These are phyloP conservation scores for Coniophora puteana DNA, from an alignment of 1,284 basidiomycete species.

Conservation along the genomic window DNA sequence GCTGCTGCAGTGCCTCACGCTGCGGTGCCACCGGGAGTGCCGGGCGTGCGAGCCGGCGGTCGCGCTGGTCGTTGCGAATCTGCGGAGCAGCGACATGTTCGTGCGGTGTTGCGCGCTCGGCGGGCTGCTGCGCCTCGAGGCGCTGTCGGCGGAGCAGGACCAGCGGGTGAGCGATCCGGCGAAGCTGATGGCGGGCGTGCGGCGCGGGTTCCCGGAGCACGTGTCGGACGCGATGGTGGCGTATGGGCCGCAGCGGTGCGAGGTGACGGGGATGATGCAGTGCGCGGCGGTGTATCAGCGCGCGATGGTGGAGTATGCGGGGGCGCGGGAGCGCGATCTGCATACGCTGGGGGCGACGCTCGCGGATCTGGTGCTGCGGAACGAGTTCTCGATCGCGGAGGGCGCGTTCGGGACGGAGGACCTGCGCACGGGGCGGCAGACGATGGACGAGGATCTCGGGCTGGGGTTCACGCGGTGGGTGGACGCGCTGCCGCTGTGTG, in stretches of 20 bases:
- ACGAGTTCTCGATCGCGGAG: slow-evolving; percentile 56
- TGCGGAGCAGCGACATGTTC: slow-evolving; percentile 50
- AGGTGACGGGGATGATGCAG: slow-evolving; percentile 38
- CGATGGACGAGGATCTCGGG: slow-evolving; percentile 37
- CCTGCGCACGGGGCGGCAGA: slow-evolving; percentile 35
- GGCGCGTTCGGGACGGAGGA: slow-evolving; percentile 48
- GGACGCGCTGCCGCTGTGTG: slow-evolving; percentile 53
- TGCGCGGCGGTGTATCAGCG: slow-evolving; percentile 41
- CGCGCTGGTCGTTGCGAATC: slow-evolving; percentile 48
- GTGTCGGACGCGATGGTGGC: slow-evolving; percentile 42
- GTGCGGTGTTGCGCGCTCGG: slow-evolving; percentile 45
- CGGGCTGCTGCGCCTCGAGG: slow-evolving; percentile 48
- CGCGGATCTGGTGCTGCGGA: slow-evolving; percentile 45
- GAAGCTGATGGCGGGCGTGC: slow-evolving; percentile 34
- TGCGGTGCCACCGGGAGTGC: slow-evolving; percentile 42
- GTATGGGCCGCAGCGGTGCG: slow-evolving; percentile 46
- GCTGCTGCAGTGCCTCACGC: slow-evolving; percentile 39
- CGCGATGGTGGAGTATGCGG: slow-evolving; percentile 46
- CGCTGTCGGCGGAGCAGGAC: slow-evolving; percentile 40
- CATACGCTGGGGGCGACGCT: slow-evolving; percentile 46
- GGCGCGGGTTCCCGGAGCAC: slow-evolving; percentile 40
- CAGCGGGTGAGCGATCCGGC: slow-evolving; percentile 39
- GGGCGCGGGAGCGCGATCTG: slow-evolving; percentile 46
- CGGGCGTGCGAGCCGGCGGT: slow-evolving; percentile 38
- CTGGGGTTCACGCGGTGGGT: slow-evolving; percentile 56